Evolutionary conservation across 176 grass and related monocot genomes (phyloP).

Genomic region (Rhynchospora pubera): DNA sequence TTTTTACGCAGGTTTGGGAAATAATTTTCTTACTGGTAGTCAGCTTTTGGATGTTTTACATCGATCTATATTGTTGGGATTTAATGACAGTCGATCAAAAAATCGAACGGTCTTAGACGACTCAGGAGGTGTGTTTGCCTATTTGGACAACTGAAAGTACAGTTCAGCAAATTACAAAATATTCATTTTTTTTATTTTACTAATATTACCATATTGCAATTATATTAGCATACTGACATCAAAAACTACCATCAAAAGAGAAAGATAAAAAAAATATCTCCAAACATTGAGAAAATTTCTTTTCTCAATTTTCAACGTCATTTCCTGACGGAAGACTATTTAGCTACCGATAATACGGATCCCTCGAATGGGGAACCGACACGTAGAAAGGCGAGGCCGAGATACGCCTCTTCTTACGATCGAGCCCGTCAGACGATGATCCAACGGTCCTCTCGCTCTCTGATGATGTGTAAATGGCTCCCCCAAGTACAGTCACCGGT

Average conservation of each 20-base stretch:
- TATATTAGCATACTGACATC: constrained; percentile 1
- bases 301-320: background rate
- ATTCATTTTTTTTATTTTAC: background rate
- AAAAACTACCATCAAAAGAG: background rate
- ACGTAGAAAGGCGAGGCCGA: constrained; percentile 38
- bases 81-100: no score
- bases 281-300: background rate
- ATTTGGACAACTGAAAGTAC: background rate
- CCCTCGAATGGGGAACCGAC: constrained; percentile 19
- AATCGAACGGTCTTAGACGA: no score
- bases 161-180: constrained; percentile 1
- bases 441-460: constrained; percentile 66
- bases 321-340: background rate
- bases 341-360: background rate
- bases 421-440: constrained; percentile 38
- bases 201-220: background rate
- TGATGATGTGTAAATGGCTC: constrained; percentile 43
- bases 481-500: constrained; percentile 70
- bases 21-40: no score
- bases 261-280: background rate
- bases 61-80: background rate
- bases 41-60: no score
- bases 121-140: no score
- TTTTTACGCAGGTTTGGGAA: no score
- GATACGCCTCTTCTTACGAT: constrained; percentile 61